A percentile compares a stretch with the other conserved stretches of the same genome.
Evolutionary conservation across 2,329 filamentous ascomycete species (phyloP).

Genomic region (Pseudogymnoascus sp.): DNA sequence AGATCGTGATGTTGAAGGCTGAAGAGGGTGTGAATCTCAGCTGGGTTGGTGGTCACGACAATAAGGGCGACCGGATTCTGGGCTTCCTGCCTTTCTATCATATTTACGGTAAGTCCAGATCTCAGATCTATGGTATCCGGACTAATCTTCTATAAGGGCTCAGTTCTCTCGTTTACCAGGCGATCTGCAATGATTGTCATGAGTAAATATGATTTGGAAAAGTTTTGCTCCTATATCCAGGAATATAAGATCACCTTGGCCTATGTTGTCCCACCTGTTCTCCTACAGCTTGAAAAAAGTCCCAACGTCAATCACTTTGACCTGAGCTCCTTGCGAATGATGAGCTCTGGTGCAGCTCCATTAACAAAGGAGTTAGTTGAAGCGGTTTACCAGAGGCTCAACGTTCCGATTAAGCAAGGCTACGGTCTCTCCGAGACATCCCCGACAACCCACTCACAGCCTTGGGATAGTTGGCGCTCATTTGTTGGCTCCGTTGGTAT

Average conservation of each 20-base stretch:
- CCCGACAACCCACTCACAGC: slow-evolving; percentile 63
- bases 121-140: not conserved
- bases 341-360: slow-evolving; percentile 78
- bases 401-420: slow-evolving; percentile 74
- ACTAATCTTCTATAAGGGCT: slow-evolving; percentile 40
- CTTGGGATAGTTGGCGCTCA: slow-evolving; percentile 50
- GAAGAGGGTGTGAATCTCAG: slow-evolving; percentile 47
- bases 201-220: slow-evolving; percentile 68
- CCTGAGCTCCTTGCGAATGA: slow-evolving; percentile 65
- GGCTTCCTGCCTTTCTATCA: slow-evolving; percentile 79
- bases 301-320: slow-evolving; percentile 70
- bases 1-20: slow-evolving; percentile 36
- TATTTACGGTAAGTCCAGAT: slow-evolving; percentile 40
- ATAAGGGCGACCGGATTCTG: slow-evolving; percentile 59
- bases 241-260: slow-evolving; percentile 62
- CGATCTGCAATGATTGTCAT: slow-evolving; percentile 62
- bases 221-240: slow-evolving; percentile 67
- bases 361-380: slow-evolving; percentile 69
- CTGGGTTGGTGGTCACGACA: slow-evolving; percentile 42
- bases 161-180: slow-evolving; percentile 58
- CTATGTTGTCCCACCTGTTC: slow-evolving; percentile 74
- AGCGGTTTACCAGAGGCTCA: slow-evolving; percentile 60
- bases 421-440: slow-evolving; percentile 81
- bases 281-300: slow-evolving; percentile 68
- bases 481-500: not conserved